Base-by-base conservation (phyloP, 75 land plant genomes). In the Cryptomeria japonica region DNA sequence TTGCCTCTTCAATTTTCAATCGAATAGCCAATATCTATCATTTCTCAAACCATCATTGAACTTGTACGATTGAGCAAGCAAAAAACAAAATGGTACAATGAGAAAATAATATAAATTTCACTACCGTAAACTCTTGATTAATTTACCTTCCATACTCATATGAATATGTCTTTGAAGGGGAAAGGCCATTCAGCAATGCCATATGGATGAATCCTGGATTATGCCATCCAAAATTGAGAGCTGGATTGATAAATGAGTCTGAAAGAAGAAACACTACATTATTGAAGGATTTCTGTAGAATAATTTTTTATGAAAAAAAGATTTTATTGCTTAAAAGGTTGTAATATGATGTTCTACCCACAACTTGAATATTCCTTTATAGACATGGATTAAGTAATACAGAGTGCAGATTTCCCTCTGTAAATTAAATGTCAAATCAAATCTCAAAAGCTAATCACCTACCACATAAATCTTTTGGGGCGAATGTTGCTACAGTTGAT, bases 211-310 rank as follows among this genome's bases (percentile, higher is more conserved):
- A 89, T 9, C 92, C 93, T 44, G 92, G 93, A 64, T 88, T 88
- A 44, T 92, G 93, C 93, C 93, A 92, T 3, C 93, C 93, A 85
- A 92, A 87, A 91, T 92, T 88, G 18, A 83, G 38, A 0, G 93
- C 92, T 78, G 93, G 90, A 44, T 70, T 88, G 38, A 83, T 61
- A 36, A 36, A 55, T 82, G 55, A 79, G 73, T 86, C 92, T 82
- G 53, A 28, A 82, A 84, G 53, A 87, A 90, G 28, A 13, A 39
- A 55, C 5, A 46, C 80, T 37, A 10, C 80, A 80, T 3, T 86
- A 22, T 86, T 10, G 16, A 25, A 39, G 82, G 34, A 61, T 41
- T 3, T 0, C 7, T 8, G 9, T 16, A 77, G 39, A 75, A 12
- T 47, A 16, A 41, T 41, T 70, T 41, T 70, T 36, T 37, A 46